A percentile compares a stretch with the other conserved stretches of the same genome.
phyloP scores from a whole-genome alignment of 352 stramenopile genomes.

The Poterioochromonas sp. region DNA sequence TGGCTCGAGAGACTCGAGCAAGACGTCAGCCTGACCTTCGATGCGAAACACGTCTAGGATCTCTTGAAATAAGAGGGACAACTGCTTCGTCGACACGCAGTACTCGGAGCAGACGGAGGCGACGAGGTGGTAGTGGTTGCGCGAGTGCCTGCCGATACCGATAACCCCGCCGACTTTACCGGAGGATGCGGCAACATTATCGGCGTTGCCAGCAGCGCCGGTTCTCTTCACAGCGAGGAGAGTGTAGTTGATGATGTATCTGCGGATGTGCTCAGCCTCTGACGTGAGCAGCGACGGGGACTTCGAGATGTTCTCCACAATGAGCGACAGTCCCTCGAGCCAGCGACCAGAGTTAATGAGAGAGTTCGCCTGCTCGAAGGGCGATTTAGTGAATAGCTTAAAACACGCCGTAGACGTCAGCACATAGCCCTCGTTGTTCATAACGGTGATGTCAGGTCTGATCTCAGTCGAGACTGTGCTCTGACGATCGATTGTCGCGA shows the following conservation, averaged over 20 bases:
- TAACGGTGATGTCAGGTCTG: neutral
- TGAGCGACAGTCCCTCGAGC: slow-evolving; percentile 7
- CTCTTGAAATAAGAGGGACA: slow-evolving; percentile 75
- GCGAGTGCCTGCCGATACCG: neutral
- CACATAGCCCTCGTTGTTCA: slow-evolving; percentile 1
- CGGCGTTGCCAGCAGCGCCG: neutral
- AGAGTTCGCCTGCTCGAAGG: neutral
- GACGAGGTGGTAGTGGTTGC: slow-evolving; percentile 27
- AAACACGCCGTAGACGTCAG: neutral
- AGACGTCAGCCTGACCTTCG: slow-evolving; percentile 42
- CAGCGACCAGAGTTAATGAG: slow-evolving; percentile 9
- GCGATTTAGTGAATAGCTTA: neutral
- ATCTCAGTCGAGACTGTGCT: neutral
- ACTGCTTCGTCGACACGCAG: slow-evolving; percentile 67
- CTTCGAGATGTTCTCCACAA: slow-evolving; percentile 6
- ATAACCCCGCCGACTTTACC: neutral
- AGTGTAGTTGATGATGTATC: slow-evolving; percentile 7
- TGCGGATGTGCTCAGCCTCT: neutral
- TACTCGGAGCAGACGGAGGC: slow-evolving; percentile 55
- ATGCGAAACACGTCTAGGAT: slow-evolving; percentile 71
- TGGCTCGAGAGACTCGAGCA: slow-evolving; percentile 38
- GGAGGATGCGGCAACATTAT: neutral
- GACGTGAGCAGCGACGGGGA: slow-evolving; percentile 1
- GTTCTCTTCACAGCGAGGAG: slow-evolving; percentile 5
- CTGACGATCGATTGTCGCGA: too few relatives aligned